These are phyloP conservation scores for Hypoxylon perforatum DNA, from an alignment of 495 filamentous ascomycete genomes.

Conservation along the genomic window DNA sequence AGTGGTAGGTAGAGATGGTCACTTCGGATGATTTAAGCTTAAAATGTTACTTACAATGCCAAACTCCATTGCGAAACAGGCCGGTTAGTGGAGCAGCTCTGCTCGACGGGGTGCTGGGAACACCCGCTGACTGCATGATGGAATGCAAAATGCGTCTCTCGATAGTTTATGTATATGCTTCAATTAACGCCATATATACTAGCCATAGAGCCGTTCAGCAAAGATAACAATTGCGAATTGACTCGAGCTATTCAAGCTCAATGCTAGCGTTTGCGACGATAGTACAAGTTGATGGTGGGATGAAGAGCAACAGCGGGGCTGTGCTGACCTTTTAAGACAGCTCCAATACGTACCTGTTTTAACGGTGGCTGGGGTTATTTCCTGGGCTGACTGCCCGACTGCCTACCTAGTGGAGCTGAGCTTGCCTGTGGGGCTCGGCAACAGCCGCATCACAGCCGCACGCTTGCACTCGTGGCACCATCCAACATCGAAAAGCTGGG, in stretches of 20 bases:
- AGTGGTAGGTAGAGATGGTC: slow-evolving; percentile 2
- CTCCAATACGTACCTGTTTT: not conserved
- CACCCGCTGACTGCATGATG: slow-evolving; percentile 33
- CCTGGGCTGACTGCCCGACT: not conserved
- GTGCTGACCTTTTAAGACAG: not conserved
- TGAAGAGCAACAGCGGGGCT: not conserved
- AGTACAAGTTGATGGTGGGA: not conserved
- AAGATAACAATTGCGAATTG: not conserved
- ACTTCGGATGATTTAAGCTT: not conserved
- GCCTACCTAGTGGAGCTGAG: not conserved
- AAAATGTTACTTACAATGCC: slow-evolving; percentile 54
- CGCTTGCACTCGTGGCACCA: no score
- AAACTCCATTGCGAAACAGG: slow-evolving; percentile 55
- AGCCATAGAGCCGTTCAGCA: not conserved
- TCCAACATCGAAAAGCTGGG: no score
- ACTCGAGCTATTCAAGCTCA: not conserved
- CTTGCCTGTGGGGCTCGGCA: not conserved
- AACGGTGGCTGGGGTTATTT: not conserved
- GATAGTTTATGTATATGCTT: not conserved
- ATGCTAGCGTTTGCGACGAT: not conserved
- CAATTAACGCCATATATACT: not conserved
- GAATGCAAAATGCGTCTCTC: not conserved
- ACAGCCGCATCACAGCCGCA: not conserved
- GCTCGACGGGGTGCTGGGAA: slow-evolving; percentile 40
- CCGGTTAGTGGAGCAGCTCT: slow-evolving; percentile 61